Percentiles rank a stretch among this genome's conserved stretches.
Conservation (phyloP, 495 filamentous ascomycete species). For the Tuber indicum region DNA sequence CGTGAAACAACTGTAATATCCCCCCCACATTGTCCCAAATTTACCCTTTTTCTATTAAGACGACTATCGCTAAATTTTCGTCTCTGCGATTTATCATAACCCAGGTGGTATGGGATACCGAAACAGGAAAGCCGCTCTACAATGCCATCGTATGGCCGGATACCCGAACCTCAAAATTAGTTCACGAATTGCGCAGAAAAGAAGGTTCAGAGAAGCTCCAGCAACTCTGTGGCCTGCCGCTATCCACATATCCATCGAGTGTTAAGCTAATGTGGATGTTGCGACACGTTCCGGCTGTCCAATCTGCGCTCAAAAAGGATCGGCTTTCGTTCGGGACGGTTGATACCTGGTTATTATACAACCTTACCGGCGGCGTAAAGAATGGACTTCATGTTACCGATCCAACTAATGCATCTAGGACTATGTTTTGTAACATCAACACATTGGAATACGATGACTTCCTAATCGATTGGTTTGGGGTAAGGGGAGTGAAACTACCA, state of each 20-base stretch:
- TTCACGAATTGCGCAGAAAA: conserved; percentile 56
- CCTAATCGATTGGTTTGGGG: conserved; percentile 72
- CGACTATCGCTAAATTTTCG: conserved; percentile 3
- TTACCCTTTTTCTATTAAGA: conserved; percentile 3
- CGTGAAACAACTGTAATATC: conserved; percentile 66
- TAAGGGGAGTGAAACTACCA: conserved; percentile 67
- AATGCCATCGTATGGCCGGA: conserved; percentile 95
- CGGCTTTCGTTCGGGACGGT: conserved; percentile 87
- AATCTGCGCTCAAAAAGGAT: conserved; percentile 69
- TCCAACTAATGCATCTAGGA: conserved; percentile 84
- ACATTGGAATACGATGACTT: conserved; percentile 79
- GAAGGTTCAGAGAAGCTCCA: conserved; percentile 66
- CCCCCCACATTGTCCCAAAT: conserved; percentile 6
- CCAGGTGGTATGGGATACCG: conserved; percentile 75
- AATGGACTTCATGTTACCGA: conserved; percentile 74
- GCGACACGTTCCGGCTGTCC: conserved; percentile 63
- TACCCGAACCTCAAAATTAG: conserved; percentile 70
- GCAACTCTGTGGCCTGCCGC: conserved; percentile 74
- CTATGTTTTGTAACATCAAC: conserved; percentile 93
- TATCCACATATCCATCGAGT: conserved; percentile 90
- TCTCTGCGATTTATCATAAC: background rate
- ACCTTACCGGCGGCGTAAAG: conserved; percentile 72
- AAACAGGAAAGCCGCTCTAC: conserved; percentile 76
- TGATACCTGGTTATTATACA: conserved; percentile 86
- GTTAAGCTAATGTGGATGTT: conserved; percentile 86